These are phyloP conservation scores for Alternaria infectoria DNA, from an alignment of 2,329 filamentous ascomycete species.

Conservation along the genomic window DNA sequence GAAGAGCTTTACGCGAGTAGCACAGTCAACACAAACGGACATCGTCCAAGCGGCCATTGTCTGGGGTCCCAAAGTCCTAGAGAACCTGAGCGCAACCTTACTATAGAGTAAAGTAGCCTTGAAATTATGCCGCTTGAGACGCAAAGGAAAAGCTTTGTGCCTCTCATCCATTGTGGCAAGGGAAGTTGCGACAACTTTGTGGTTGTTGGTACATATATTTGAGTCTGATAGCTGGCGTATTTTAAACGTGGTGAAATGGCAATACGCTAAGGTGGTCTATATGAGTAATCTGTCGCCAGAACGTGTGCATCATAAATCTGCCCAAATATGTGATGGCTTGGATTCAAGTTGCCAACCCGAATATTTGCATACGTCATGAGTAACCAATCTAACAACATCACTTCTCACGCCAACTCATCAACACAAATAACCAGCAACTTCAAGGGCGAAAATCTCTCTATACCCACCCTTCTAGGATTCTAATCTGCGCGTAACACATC, in stretches of 20 bases:
- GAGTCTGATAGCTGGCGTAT: background rate
- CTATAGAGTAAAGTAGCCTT: background rate
- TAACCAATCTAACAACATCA: background rate
- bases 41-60: background rate
- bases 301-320: background rate
- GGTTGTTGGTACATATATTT: background rate
- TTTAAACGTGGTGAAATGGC: background rate
- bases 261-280: background rate
- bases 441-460: background rate
- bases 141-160: background rate
- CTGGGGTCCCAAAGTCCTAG: background rate
- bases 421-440: background rate
- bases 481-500: background rate
- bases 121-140: background rate
- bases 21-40: background rate
- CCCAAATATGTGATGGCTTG: background rate
- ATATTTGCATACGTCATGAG: conserved; percentile 28
- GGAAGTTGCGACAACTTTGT: background rate
- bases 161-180: background rate
- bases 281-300: background rate
- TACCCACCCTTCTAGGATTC: background rate
- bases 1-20: background rate
- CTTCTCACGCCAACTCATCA: background rate
- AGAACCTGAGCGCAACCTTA: background rate
- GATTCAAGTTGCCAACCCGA: background rate